phyloP scores from a whole-genome alignment of 495 filamentous ascomycete species.

The Penicillium herquei region DNA sequence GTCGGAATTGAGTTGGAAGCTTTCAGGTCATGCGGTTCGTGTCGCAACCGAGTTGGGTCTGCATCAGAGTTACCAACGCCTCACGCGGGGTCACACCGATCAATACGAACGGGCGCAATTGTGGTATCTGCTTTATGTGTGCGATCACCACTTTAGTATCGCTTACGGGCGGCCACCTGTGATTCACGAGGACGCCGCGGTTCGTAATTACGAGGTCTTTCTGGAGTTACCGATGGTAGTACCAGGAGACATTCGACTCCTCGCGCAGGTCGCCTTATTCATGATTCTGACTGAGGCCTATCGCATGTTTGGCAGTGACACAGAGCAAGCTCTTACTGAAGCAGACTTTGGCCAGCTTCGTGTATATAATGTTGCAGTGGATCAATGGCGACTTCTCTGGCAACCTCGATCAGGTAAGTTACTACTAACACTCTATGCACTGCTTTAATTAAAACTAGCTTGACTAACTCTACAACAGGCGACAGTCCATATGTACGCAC shows the following conservation, averaged over 20 bases:
- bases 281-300: conserved; percentile 58
- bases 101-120: conserved; percentile 51
- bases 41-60: conserved; percentile 54
- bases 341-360: conserved; percentile 51
- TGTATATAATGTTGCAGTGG: conserved; percentile 53
- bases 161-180: conserved; percentile 54
- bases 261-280: conserved; percentile 58
- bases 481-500: conserved; percentile 54
- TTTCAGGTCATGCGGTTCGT: conserved; percentile 54
- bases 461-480: conserved; percentile 22
- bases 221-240: conserved; percentile 45
- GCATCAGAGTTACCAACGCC: conserved; percentile 49
- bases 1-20: conserved; percentile 52
- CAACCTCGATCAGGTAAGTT: conserved; percentile 49
- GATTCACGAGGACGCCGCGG: conserved; percentile 53
- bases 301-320: conserved; percentile 55
- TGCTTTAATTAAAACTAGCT: no score
- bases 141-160: conserved; percentile 57
- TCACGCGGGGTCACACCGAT: conserved; percentile 43
- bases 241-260: conserved; percentile 52
- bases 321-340: conserved; percentile 52
- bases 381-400: conserved; percentile 59
- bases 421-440: no score
- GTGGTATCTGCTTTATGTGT: conserved; percentile 55
- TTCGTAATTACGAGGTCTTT: conserved; percentile 52